phyloP scores from a whole-genome alignment of 345 rosid genomes.

The Geranium brycei region DNA sequence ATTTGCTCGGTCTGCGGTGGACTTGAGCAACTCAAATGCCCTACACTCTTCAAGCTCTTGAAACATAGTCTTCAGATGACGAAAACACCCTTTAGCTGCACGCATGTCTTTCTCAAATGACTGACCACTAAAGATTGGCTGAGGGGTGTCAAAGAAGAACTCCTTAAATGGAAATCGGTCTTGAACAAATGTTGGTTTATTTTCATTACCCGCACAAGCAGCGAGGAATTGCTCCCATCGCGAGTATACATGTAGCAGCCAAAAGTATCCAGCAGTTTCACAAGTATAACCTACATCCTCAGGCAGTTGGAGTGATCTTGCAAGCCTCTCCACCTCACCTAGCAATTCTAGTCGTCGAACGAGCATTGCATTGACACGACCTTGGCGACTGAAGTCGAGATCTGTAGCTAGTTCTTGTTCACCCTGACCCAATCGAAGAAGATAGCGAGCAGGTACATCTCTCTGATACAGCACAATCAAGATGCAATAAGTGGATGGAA shows the following conservation, averaged over 20 bases:
- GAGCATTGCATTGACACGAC: conserved; percentile 97
- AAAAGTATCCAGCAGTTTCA: conserved; percentile 98
- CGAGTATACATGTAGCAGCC: conserved; percentile 95
- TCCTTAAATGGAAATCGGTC: conserved; percentile 88
- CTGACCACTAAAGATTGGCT: conserved; percentile 63
- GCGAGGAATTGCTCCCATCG: conserved; percentile 95
- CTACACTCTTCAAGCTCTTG: conserved; percentile 98
- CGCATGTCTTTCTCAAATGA: conserved; percentile 94
- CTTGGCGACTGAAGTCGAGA: conserved; percentile 95
- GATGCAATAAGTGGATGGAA: conserved; percentile 4
- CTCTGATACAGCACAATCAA: conserved; percentile 47
- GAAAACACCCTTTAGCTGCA: conserved; percentile 84
- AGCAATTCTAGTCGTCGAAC: conserved; percentile 88
- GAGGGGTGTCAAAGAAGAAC: conserved; percentile 73
- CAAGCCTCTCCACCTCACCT: conserved; percentile 89
- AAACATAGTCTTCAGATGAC: conserved; percentile 83
- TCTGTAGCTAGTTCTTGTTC: conserved; percentile 99
- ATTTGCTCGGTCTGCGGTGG: conserved; percentile 98
- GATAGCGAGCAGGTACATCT: conserved; percentile 98
- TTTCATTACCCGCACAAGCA: conserved; percentile 72
- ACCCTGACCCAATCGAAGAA: conserved; percentile 99
- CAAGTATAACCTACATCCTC: conserved; percentile 98
- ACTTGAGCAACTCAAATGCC: conserved; percentile 97
- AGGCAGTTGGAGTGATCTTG: conserved; percentile 86
- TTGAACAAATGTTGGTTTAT: conserved; percentile 55